Conservation (phyloP, 176 grass and related monocot species). For the Aegilops umbellulata region DNA sequence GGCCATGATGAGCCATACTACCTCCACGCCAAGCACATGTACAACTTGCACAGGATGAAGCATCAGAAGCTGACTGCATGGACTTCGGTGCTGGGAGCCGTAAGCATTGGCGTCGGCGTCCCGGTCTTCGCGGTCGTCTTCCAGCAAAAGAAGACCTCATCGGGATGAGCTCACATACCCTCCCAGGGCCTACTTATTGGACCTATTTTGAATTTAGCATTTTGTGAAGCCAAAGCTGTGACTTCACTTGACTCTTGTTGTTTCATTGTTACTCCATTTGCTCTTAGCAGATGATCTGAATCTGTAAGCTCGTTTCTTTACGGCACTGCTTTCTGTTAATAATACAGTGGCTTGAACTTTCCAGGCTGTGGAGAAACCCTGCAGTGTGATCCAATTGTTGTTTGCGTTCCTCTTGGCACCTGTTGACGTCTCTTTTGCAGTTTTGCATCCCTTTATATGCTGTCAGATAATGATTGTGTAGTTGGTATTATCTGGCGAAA, state of each 20-base stretch:
- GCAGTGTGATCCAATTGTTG: background rate
- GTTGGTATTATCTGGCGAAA: background rate
- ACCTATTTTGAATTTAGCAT: slow-evolving; percentile 23
- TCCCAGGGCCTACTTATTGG: slow-evolving; percentile 4
- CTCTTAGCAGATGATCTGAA: slow-evolving; percentile 30
- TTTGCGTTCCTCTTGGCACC: background rate
- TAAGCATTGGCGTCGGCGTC: slow-evolving; percentile 63
- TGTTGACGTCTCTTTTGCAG: background rate
- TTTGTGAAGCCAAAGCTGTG: slow-evolving; percentile 34
- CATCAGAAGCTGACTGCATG: slow-evolving; percentile 57
- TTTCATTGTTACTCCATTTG: slow-evolving; percentile 34
- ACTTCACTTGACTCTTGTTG: slow-evolving; percentile 26
- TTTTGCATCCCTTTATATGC: background rate
- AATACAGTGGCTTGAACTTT: slow-evolving; percentile 46
- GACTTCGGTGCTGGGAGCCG: slow-evolving; percentile 41
- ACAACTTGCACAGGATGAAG: slow-evolving; percentile 93
- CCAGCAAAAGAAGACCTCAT: slow-evolving; percentile 79
- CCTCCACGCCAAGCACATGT: slow-evolving; percentile 94
- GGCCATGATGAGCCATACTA: slow-evolving; percentile 68
- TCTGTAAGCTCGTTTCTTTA: slow-evolving; percentile 29
- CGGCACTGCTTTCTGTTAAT: slow-evolving; percentile 38
- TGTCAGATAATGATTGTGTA: background rate
- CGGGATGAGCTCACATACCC: slow-evolving; percentile 37
- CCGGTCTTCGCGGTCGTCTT: slow-evolving; percentile 70
- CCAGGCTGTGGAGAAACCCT: slow-evolving; percentile 29